Conservation (phyloP, 2,329 filamentous ascomycete genomes). For the Neofusicoccum sp. region DNA sequence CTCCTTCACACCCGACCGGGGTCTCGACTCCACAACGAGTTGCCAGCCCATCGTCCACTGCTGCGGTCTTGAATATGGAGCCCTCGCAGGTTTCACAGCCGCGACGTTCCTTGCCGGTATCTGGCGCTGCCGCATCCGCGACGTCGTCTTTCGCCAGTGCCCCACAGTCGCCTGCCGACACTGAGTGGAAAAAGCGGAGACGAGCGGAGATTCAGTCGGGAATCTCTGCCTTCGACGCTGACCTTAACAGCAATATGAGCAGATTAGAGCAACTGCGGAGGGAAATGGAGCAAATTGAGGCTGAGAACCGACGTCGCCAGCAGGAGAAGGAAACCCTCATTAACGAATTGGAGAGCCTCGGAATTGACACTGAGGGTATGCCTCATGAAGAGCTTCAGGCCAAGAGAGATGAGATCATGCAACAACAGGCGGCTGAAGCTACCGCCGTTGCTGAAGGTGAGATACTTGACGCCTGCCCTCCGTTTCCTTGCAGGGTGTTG, state of each 20-base stretch:
- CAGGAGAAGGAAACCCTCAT: slow-evolving; percentile 44
- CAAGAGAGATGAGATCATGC: slow-evolving; percentile 39
- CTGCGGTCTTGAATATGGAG: not conserved
- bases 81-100: not conserved
- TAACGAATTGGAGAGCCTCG: slow-evolving; percentile 49
- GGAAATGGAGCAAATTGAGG: slow-evolving; percentile 45
- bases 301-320: slow-evolving; percentile 39
- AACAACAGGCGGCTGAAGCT: slow-evolving; percentile 22
- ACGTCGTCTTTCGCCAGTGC: not conserved
- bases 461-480: not conserved
- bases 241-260: slow-evolving; percentile 40
- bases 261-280: slow-evolving; percentile 41
- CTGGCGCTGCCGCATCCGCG: not conserved
- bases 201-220: slow-evolving; percentile 51
- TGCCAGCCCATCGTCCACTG: not conserved
- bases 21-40: not conserved
- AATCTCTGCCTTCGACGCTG: slow-evolving; percentile 46
- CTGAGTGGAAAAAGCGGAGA: slow-evolving; percentile 39
- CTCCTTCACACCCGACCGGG: not conserved
- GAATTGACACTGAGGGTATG: slow-evolving; percentile 48
- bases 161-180: slow-evolving; percentile 6
- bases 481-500: not conserved
- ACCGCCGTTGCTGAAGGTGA: not conserved
- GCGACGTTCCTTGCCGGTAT: not conserved
- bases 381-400: slow-evolving; percentile 46